Base-by-base conservation (phyloP, 192 early-diverging fungal genomes). In the Allomyces arbusculus region DNA sequence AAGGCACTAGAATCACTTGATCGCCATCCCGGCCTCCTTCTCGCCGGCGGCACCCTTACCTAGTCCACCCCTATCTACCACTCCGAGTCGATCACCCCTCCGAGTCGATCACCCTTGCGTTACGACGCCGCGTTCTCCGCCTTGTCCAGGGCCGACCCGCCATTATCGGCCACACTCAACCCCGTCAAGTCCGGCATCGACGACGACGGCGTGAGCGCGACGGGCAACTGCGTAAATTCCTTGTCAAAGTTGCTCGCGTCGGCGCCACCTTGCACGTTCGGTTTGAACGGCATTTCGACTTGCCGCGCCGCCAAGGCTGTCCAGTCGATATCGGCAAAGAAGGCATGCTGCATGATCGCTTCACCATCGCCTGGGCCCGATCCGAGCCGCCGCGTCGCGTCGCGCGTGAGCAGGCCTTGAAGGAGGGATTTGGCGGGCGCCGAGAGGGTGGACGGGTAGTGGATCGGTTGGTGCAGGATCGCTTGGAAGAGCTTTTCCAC, bases 201-300 rank as follows among this genome's bases (percentile, higher is more conserved):
- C 64, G 91, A 85, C 61, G 90, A 87, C 0, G 94, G 95, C 20
- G 95, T 97, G 63, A 99, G 71, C 1, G 90, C 90, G 2, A 95
- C 92, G 62, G 80, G 76, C 79, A 96, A 92, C 61, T 80, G 79
- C n/a, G 95, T 99, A 68, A 99, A 99, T 77, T 99, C 94, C 23
- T 87, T 83, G 70, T 99, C 95, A 87, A 99, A 99, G 85, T 97
- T 97, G 43, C 92, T 95, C 14, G 89, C 86, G 71, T 99, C 95
- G 19, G 87, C 83, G 64, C 86, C 79, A 23, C 79, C 68, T 33
- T 73, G 70, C 63, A 99, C 86, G 45, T 83, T 86, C n/a, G 95
- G 95, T 24, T 82, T 86, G 75, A 88, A 99, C 9, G 92, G 92
- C n/a, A 94, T 89, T 3, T 87, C 77, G 9, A 92, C 84, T 66